These are phyloP conservation scores for Lumnitzera racemosa DNA, from an alignment of 345 rosid species.

Conservation along the genomic window DNA sequence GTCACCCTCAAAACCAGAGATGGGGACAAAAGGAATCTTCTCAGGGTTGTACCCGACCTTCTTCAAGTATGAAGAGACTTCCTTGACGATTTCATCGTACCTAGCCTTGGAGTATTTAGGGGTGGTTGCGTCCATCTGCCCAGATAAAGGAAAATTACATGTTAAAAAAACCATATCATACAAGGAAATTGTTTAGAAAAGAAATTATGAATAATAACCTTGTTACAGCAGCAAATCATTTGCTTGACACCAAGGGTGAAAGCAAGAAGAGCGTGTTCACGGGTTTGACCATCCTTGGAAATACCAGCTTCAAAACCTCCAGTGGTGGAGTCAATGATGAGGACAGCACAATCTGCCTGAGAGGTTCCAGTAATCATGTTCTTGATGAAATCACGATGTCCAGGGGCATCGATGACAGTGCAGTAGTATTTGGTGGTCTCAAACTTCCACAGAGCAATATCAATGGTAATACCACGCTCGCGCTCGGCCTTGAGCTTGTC, in stretches of 20 bases:
- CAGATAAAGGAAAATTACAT: background rate
- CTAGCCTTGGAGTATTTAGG: conserved; percentile 39
- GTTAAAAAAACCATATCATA: background rate
- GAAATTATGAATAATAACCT: conserved; percentile 21
- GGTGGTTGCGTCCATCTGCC: conserved; percentile 35
- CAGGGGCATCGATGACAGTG: conserved; percentile 81
- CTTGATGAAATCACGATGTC: conserved; percentile 77
- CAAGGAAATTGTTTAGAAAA: background rate
- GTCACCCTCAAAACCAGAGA: conserved; percentile 61
- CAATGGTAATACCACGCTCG: conserved; percentile 83
- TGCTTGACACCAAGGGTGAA: conserved; percentile 68
- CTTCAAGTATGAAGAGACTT: conserved; percentile 36
- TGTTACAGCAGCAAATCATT: conserved; percentile 74
- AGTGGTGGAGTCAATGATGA: conserved; percentile 74
- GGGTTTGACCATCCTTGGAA: conserved; percentile 76
- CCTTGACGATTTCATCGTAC: conserved; percentile 38
- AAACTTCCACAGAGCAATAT: conserved; percentile 76
- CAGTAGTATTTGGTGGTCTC: conserved; percentile 82
- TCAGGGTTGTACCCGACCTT: conserved; percentile 42
- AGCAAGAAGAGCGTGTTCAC: conserved; percentile 61
- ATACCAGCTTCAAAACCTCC: conserved; percentile 87
- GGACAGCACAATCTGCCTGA: conserved; percentile 78
- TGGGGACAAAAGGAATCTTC: conserved; percentile 32
- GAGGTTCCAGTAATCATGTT: conserved; percentile 86
- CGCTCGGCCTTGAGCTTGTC: conserved; percentile 89